Percentiles rank a stretch among this genome's conserved stretches.
Evolutionary conservation across 441 rosid species (phyloP).

Genomic region (Gossypium trilobum): DNA sequence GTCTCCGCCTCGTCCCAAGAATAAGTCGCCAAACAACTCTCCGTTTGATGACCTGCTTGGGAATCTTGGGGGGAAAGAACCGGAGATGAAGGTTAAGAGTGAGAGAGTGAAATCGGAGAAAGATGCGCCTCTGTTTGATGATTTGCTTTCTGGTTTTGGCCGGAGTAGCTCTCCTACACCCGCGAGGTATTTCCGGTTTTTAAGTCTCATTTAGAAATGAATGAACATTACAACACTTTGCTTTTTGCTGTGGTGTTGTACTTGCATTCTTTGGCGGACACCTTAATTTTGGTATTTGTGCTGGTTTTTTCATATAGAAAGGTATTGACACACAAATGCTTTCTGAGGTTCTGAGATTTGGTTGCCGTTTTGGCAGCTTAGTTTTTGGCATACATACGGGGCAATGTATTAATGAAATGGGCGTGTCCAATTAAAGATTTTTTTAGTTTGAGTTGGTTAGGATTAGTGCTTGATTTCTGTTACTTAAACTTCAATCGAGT

Average conservation of each 20-base stretch:
- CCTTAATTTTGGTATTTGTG: background rate
- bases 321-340: background rate
- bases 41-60: slow-evolving; percentile 66
- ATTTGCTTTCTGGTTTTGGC: slow-evolving; percentile 67
- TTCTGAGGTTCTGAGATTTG: background rate
- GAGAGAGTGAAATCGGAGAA: slow-evolving; percentile 32
- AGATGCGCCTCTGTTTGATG: slow-evolving; percentile 44
- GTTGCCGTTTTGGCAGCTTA: background rate
- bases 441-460: background rate
- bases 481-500: background rate
- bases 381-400: background rate
- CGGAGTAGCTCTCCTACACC: slow-evolving; percentile 40
- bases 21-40: slow-evolving; percentile 26
- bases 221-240: background rate
- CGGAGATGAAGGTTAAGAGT: slow-evolving; percentile 19
- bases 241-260: background rate
- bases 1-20: slow-evolving; percentile 23
- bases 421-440: background rate
- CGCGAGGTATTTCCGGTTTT: slow-evolving; percentile 28
- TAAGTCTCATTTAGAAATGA: background rate
- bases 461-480: background rate
- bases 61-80: slow-evolving; percentile 40
- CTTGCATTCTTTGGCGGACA: background rate
- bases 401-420: background rate
- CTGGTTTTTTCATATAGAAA: background rate